Evolutionary conservation across 495 filamentous ascomycete genomes (phyloP), one percentile per base, ranked within the genome.

Genomic region (Penicillium ochrochloron): DNA sequence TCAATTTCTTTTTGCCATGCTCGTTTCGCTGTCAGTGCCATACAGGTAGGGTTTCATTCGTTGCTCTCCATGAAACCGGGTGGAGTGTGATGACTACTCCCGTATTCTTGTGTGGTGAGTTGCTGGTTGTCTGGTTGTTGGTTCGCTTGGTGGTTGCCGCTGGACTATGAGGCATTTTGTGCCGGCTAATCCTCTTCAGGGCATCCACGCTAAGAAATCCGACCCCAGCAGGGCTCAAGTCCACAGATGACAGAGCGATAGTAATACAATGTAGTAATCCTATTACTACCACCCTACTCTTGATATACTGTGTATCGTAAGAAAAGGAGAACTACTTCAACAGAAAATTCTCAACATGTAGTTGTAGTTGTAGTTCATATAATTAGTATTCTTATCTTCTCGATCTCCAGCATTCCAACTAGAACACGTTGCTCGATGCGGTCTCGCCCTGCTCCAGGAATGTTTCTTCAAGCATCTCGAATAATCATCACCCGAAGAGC

Each of bases 151-250:
- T 31, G 57, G 53, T 31, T 52, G 48, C 37, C 44, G 44, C 44
- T 66, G n/a, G 31, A 51, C 59, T 73, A 74, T 74, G 71, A 74
- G 71, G 71, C 62, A 74, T 74, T 74, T 74, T 70, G 66, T 74
- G 65, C 58, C 61, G 53, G 44, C 71, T 71, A 73, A 68, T 60
- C 71, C 64, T 6, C 27, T 59, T 73, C 66, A 66, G 66, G 71
- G 60, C 63, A 41, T 57, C 34, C 60, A 39, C 27, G 29, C 55
- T 46, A 60, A 29, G 15, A 35, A 5, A 3, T 23, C 44, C 44
- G 44, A 48, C 44, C 21, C 9, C 9, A 21, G 1, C n/a, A 44
- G n/a, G 39, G 14, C 17, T n/a, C 39, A n/a, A n/a, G 39, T 11
- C 39, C 39, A 41, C 37, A 41, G 39, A n/a, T n/a, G 15, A 42